Evolutionary conservation across 2,329 filamentous ascomycete species (phyloP).

Genomic region (Geosmithia flava): DNA sequence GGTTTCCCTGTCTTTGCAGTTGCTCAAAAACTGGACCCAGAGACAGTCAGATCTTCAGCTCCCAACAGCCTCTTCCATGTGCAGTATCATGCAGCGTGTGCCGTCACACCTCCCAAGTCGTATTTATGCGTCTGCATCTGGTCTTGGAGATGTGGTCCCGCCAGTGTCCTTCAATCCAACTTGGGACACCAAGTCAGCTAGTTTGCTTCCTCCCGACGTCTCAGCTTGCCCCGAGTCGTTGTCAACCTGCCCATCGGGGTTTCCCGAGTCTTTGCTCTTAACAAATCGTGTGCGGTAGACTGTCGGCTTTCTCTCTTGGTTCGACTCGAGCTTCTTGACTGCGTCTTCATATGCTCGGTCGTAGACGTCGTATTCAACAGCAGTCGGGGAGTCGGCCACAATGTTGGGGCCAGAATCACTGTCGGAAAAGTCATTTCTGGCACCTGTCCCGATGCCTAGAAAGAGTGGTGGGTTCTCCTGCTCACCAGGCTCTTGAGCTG

Average conservation of each 20-base stretch:
- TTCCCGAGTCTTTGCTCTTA: conserved; percentile 26
- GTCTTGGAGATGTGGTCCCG: not conserved
- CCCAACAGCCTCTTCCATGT: not conserved
- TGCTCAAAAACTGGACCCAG: not conserved
- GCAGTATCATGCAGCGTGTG: not conserved
- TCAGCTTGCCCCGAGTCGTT: conserved; percentile 8
- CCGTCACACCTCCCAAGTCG: not conserved
- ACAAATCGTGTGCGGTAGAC: conserved; percentile 38
- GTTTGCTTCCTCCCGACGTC: not conserved
- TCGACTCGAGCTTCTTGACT: conserved; percentile 56
- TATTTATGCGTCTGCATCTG: not conserved
- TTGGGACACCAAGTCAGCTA: not conserved
- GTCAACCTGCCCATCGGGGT: conserved; percentile 22
- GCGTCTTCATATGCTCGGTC: conserved; percentile 69
- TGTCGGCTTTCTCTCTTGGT: conserved; percentile 21
- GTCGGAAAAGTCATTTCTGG: conserved; percentile 29
- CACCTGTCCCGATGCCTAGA: conserved; percentile 64
- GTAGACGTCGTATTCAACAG: conserved; percentile 79
- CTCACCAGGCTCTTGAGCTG: conserved; percentile 48
- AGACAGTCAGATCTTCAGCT: not conserved
- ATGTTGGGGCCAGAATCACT: conserved; percentile 26
- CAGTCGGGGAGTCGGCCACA: conserved; percentile 75
- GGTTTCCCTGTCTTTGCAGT: not conserved
- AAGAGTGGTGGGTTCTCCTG: conserved; percentile 42
- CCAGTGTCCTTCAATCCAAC: not conserved